Percentiles rank a stretch among this genome's conserved stretches.
Evolutionary conservation across 192 early-diverging fungal genomes (phyloP).

Genomic region (Lobosporangium transversale): DNA sequence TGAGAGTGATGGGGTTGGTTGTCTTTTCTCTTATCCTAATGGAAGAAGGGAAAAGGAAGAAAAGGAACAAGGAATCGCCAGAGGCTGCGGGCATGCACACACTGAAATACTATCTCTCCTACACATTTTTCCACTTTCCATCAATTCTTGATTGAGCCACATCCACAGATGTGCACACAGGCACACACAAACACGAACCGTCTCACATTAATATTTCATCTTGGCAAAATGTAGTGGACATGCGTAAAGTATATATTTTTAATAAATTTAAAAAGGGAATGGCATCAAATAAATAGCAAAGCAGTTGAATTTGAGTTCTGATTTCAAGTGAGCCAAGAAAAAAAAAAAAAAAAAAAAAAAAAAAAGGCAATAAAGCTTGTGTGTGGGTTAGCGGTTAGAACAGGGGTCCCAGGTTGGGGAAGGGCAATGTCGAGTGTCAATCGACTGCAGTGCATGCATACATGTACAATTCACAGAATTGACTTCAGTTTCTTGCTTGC

Average conservation of each 20-base stretch:
- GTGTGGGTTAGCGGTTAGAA: not conserved
- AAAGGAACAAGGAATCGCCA: constrained; percentile 29
- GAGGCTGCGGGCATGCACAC: not conserved
- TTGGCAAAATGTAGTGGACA: not conserved
- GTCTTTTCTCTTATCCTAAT: constrained; percentile 18
- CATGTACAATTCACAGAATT: too few relatives aligned
- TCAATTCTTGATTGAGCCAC: not conserved
- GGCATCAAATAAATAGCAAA: not conserved
- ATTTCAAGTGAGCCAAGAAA: not conserved
- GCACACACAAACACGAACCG: not conserved
- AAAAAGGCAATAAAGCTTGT: not conserved
- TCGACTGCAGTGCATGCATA: too few relatives aligned
- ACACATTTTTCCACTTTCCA: too few relatives aligned
- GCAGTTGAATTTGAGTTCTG: not conserved
- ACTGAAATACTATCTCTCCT: not conserved
- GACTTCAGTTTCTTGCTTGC: too few relatives aligned
- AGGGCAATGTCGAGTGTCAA: too few relatives aligned
- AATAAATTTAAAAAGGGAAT: too few relatives aligned
- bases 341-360: not conserved
- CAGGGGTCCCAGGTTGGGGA: too few relatives aligned
- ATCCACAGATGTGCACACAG: not conserved
- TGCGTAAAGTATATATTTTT: not conserved
- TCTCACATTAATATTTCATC: not conserved
- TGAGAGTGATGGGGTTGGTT: constrained; percentile 9
- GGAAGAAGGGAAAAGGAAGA: constrained; percentile 17